Evolutionary conservation across 1,284 basidiomycete genomes (phyloP).

Genomic region (Flammula alnicola): DNA sequence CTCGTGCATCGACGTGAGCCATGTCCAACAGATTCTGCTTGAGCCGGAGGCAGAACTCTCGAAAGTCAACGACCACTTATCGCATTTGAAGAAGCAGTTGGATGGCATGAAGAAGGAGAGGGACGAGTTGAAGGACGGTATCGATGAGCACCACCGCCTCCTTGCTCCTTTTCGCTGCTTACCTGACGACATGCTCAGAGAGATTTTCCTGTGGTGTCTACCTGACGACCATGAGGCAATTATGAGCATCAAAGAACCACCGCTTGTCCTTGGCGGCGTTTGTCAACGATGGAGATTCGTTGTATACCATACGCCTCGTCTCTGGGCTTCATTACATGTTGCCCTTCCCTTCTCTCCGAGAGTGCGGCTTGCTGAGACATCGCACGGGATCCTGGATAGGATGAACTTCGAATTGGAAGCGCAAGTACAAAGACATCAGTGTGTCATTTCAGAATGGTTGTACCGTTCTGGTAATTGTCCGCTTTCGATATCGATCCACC

Average conservation of each 20-base stretch:
- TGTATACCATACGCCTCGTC: background rate
- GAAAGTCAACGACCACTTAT: background rate
- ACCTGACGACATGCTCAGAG: slow-evolving; percentile 7
- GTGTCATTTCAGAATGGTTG: background rate
- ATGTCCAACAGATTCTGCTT: no score
- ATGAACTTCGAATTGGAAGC: background rate
- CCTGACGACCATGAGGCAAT: background rate
- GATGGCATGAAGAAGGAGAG: background rate
- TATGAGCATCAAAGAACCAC: background rate
- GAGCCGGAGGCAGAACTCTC: no score
- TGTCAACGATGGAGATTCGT: background rate
- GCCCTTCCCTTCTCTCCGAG: background rate
- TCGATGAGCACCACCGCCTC: background rate
- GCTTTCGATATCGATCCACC: slow-evolving; percentile 1
- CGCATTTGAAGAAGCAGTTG: background rate
- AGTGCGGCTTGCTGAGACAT: no score
- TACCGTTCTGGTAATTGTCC: background rate
- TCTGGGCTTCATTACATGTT: slow-evolving; percentile 3
- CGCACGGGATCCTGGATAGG: background rate
- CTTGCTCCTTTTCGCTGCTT: background rate
- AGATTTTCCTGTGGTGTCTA: slow-evolving; percentile 5
- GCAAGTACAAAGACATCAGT: background rate
- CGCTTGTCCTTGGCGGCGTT: background rate
- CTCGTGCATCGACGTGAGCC: no score
- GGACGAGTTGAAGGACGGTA: background rate